Evolutionary conservation across 805 yeast species (phyloP), one percentile per base, ranked within the genome.

Genomic region (Lachancea quebecensis): DNA sequence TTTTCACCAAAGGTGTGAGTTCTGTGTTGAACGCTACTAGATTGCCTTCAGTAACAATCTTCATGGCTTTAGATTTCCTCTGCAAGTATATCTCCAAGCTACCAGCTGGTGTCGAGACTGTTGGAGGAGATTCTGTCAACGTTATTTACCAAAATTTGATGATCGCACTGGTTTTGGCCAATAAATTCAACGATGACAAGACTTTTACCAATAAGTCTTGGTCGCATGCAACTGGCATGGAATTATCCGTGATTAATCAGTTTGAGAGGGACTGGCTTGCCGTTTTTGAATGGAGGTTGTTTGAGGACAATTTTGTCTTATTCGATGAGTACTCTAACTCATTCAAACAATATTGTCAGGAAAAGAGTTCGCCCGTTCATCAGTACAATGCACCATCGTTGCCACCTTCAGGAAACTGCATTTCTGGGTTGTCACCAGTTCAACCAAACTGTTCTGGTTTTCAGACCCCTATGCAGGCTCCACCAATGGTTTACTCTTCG

Each of bases 161-260:
- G 36, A 72, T 84, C 16, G 75, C 95, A 2, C 72, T 91, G 37
- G 78, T 91, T 32, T 70, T 91, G 50, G 95, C 96, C 39, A 91
- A 91, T 70, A 91, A 91, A 68, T 87, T 88, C 64, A 88, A 90
- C 62, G 98, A 91, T 67, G 99, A 91, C 69, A 89, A 91, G 68
- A 91, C 97, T 27, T 91, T 91, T 62, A 88, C 95, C 49, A 91
- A 91, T 68, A 82, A 81, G 58, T 87, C 96, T 7, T 91, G 99
- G 99, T 78, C 88, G 35, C 89, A 88, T 50, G 98, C 97, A n/a
- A 85, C 96, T 4, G 95, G 95, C 15, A 74, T 91, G 50, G 66
- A 77, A 6, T 71, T 86, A 39, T 58, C 59, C 2, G 65, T 74
- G 31, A 73, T 91, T 50, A 88, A 90, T 57, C 57, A 61, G 14